Conservation (phyloP, 2,329 filamentous ascomycete genomes). For the Venturia carpophila region DNA sequence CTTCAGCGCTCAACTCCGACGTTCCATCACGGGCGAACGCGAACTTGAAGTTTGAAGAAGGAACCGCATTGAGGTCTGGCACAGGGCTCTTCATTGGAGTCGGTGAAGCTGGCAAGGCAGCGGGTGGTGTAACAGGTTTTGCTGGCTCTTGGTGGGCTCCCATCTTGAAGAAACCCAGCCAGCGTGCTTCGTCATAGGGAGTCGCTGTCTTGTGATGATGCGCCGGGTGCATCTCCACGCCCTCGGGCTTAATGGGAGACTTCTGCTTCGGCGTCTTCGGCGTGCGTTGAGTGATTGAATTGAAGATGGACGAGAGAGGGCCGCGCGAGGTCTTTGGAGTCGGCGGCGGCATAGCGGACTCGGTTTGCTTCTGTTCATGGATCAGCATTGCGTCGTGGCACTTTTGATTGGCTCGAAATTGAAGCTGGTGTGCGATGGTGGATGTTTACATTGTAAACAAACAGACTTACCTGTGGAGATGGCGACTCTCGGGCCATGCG, state of each 20-base stretch:
- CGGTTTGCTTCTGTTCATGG: neutral
- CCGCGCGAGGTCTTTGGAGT: neutral
- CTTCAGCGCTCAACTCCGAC: conserved; percentile 52
- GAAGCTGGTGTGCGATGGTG: neutral
- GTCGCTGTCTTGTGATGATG: conserved; percentile 67
- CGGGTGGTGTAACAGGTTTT: conserved; percentile 22
- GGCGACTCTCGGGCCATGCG: conserved; percentile 1
- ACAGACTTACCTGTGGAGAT: conserved; percentile 7
- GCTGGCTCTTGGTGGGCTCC: conserved; percentile 46
- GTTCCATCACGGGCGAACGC: conserved; percentile 50
- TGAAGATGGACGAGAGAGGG: conserved; percentile 17
- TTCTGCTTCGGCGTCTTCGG: conserved; percentile 55
- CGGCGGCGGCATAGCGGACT: neutral
- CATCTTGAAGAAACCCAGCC: conserved; percentile 75
- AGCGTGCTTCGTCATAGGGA: conserved; percentile 68
- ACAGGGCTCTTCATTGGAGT: neutral
- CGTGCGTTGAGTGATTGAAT: conserved; percentile 27
- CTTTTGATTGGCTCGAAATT: conserved; percentile 4
- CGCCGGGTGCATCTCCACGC: conserved; percentile 86
- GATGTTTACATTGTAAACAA: neutral
- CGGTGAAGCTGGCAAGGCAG: neutral
- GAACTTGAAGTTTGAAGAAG: conserved; percentile 58
- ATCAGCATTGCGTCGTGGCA: conserved; percentile 13
- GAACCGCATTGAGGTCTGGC: conserved; percentile 21
- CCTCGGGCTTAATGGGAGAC: conserved; percentile 60